Evolutionary conservation across 371 early-diverging fungal genomes (phyloP).

Genomic region (Dinochytrium kinnereticum): DNA sequence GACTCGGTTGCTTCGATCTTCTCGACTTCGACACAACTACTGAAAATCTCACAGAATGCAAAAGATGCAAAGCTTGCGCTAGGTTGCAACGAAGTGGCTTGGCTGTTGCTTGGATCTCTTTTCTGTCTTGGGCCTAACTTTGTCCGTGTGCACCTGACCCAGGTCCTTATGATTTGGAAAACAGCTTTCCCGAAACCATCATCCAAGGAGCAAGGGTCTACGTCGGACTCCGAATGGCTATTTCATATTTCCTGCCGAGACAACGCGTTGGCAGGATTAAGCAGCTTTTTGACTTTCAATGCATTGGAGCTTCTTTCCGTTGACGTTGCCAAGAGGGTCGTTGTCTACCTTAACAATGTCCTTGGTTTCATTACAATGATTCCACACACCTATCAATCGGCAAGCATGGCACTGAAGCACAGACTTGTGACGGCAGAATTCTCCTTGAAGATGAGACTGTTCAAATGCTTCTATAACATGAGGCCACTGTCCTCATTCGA

Average conservation of each 20-base stretch:
- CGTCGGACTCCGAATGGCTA: conserved; percentile 71
- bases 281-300: conserved; percentile 75
- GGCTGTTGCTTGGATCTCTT: conserved; percentile 78
- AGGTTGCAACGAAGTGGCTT: conserved; percentile 75
- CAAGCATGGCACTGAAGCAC: conserved; percentile 32
- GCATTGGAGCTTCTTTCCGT: conserved; percentile 66
- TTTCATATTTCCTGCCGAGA: conserved; percentile 71
- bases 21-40: conserved; percentile 73
- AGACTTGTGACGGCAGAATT: conserved; percentile 47
- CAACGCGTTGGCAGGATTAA: conserved; percentile 73
- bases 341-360: conserved; percentile 78
- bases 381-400: conserved; percentile 40
- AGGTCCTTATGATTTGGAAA: conserved; percentile 70
- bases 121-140: conserved; percentile 84
- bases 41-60: conserved; percentile 54
- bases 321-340: conserved; percentile 82
- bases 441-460: conserved; percentile 67
- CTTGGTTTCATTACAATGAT: conserved; percentile 59
- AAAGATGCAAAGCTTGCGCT: conserved; percentile 66
- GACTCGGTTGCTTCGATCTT: conserved; percentile 78
- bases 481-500: conserved; percentile 73
- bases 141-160: conserved; percentile 80
- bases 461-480: conserved; percentile 74
- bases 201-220: conserved; percentile 34
- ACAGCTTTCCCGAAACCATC: conserved; percentile 56